Base-by-base conservation (phyloP, 1,284 basidiomycete species). In the Kwoniella shivajii region DNA sequence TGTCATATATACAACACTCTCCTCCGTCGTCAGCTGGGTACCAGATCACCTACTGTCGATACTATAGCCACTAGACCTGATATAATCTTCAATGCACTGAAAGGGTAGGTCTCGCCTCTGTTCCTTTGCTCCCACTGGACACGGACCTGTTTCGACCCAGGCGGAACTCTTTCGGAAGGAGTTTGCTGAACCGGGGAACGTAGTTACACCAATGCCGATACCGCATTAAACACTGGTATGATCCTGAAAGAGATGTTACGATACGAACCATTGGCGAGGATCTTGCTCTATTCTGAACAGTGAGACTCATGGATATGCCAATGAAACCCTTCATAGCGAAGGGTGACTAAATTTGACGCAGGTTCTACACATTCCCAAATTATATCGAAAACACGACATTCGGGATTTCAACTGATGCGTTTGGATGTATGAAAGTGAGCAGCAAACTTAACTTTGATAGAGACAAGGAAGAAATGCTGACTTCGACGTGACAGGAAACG, bases 301-400 rank as follows among this genome's bases (percentile, higher is more conserved):
- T 93, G 71, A 74, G 89, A 83, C 38, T 37, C n/a, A 26, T 22
- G n/a, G n/a, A n/a, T n/a, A n/a, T n/a, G n/a, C n/a, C n/a, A n/a
- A n/a, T n/a, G n/a, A n/a, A n/a, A n/a, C n/a, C n/a, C n/a, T n/a
- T n/a, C n/a, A n/a, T n/a, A n/a, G n/a, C n/a, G n/a, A n/a, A n/a
- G n/a, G n/a, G n/a, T n/a, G 24, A 30, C 37, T 39, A 29, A 48
- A 16, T 30, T 2, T 22, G 9, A 36, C 51, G 3, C 69, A 94
- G 93, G 68, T 98, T 99, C 79, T 99, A 98, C 82, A 88, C 86
- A 59, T 99, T 95, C 78, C 92, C 94, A 9, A 86, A 92, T 70
- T 95, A 95, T 78, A 98, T 99, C 66, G 96, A 99, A 79, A 89
- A 89, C 50, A 95, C 94, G 3, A 97, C 95, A 22, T 99, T 99